Conservation (phyloP, 257 asterid genomes). For the Lantana camara region DNA sequence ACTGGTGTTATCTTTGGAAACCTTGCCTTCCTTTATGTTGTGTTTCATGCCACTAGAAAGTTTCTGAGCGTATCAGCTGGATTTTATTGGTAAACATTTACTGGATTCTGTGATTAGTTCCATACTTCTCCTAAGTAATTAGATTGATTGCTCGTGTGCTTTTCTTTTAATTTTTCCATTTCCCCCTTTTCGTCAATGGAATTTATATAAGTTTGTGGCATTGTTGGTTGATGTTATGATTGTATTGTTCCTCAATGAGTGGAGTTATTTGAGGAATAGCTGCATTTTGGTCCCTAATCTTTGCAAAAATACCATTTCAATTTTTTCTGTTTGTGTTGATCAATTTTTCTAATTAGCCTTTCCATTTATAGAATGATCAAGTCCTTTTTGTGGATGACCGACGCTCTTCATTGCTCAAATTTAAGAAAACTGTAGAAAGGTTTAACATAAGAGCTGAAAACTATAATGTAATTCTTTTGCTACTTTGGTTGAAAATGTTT, state of each 20-base stretch:
- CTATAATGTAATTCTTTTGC: background rate
- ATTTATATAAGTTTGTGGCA: slow-evolving; percentile 4
- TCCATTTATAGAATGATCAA: background rate
- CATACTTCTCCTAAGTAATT: background rate
- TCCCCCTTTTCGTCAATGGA: slow-evolving; percentile 12
- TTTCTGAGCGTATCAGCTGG: slow-evolving; percentile 46
- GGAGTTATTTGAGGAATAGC: slow-evolving; percentile 3
- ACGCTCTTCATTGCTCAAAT: background rate
- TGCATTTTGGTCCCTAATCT: background rate
- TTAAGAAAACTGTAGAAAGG: background rate
- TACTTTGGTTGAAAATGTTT: no score
- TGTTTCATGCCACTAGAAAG: slow-evolving; percentile 49
- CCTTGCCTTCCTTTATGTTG: slow-evolving; percentile 41
- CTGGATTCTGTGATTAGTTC: slow-evolving; percentile 11
- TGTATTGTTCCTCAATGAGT: background rate
- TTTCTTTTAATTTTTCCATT: background rate
- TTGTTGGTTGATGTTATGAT: background rate
- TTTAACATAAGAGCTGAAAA: background rate
- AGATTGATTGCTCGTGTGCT: background rate
- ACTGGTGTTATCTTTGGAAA: slow-evolving; percentile 58
- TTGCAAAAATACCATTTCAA: background rate
- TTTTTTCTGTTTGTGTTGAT: background rate
- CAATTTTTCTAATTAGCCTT: background rate
- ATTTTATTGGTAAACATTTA: slow-evolving; percentile 46
- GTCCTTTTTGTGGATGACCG: background rate